Base-by-base conservation (phyloP, 805 yeast species). In the Candida ascalaphidarum region DNA sequence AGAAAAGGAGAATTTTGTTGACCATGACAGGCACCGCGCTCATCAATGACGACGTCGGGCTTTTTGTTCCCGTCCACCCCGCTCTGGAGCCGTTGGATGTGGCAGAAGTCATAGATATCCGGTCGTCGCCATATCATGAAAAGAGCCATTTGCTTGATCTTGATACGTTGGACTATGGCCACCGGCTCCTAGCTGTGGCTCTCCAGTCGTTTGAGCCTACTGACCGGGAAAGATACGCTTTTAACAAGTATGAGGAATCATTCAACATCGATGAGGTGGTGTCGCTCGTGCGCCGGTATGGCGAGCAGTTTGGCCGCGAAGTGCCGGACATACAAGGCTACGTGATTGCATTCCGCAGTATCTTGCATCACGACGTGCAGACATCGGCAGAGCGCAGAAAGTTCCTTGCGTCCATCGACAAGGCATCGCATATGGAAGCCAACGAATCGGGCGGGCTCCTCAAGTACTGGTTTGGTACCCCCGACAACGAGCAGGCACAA, bases 401-500 rank as follows among this genome's bases (percentile, higher is more conserved):
- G 22, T 28, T 36, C 22, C 37, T 59, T 12, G 52, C 52, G 0
- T 35, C 40, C 11, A 37, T 56, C 4, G 65, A 59, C 34, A 42
- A 49, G 30, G 43, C 30, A 2, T 48, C 61, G 3, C 65, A 58
- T 30, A 29, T 27, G 11, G 65, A 58, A 30, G 65, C 65, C 11
- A 58, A 47, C 36, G 27, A 17, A 9, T 44, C 56, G 5, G 65
- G 65, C 2, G 65, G 65, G 0, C 42, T 58, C 6, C 37, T 58
- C 29, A 58, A 58, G 33, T 58, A 59, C 38, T 58, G 63, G 61
- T 58, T 44, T 34, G 65, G 65, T 0, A 37, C 45, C 5, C 64
- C 65, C 2, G 51, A 58, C 31, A 45, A 43, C 15, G 37, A 25
- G 10, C 29, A 34, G 7, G 64, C 57, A 1, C 43, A 48, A 29